A percentile compares a stretch with the other conserved stretches of the same genome.
Conservation (phyloP, 1,284 basidiomycete species). For the Microbotryum violaceum region DNA sequence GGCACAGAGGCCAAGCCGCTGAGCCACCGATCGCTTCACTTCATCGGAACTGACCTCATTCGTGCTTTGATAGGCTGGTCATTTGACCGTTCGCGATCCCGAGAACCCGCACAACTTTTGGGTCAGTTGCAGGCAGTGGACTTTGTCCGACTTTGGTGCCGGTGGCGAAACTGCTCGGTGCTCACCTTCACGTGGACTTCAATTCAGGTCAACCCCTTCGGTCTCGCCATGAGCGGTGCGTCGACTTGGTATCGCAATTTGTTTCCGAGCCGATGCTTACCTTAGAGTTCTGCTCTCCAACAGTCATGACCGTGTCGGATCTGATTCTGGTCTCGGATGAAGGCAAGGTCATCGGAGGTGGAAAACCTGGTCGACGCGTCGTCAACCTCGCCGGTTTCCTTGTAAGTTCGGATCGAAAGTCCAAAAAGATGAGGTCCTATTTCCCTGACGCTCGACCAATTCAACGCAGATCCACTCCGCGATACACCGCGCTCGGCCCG, state of each 20-base stretch:
- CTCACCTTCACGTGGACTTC: not conserved
- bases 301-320: constrained; percentile 26
- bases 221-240: constrained; percentile 40
- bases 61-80: constrained; percentile 14
- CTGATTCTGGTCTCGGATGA: constrained; percentile 45
- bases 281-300: too few species aligned
- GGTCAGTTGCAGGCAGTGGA: constrained; percentile 40
- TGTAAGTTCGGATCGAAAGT: not conserved
- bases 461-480: constrained; percentile 35
- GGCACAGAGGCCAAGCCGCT: not conserved
- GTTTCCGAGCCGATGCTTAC: not conserved
- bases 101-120: constrained; percentile 52
- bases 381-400: constrained; percentile 32
- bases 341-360: constrained; percentile 48
- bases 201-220: constrained; percentile 37
- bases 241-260: not conserved
- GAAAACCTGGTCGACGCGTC: constrained; percentile 37
- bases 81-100: constrained; percentile 55
- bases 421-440: not conserved
- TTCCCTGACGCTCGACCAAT: not conserved
- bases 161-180: not conserved
- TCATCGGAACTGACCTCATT: not conserved
- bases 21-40: not conserved
- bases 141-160: not conserved
- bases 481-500: constrained; percentile 54